phyloP scores from a whole-genome alignment of 208 protist species.

The Leishmania lainsoni region DNA sequence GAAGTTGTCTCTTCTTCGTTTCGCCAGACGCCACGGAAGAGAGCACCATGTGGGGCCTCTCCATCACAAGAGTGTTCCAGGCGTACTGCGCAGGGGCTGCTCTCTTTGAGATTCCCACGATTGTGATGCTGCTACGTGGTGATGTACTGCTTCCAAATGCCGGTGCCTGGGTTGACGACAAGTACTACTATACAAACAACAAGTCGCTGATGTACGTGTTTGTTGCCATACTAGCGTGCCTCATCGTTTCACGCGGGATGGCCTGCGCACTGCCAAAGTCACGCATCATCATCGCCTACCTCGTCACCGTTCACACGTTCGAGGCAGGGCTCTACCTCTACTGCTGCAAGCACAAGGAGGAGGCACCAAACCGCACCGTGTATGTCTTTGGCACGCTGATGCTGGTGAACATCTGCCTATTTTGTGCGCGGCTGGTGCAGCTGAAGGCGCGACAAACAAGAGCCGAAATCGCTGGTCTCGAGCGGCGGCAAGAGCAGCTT shows the following conservation, averaged over 20 bases:
- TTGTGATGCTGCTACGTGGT: conserved; percentile 34
- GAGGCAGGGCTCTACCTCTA: conserved; percentile 34
- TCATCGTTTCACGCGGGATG: conserved; percentile 39
- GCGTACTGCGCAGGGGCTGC: conserved; percentile 33
- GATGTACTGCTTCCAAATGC: conserved; percentile 22
- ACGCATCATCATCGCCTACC: conserved; percentile 44
- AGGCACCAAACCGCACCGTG: conserved; percentile 6
- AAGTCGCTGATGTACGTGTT: conserved; percentile 41
- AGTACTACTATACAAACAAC: conserved; percentile 31
- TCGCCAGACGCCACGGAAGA: neutral
- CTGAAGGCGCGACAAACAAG: conserved; percentile 13
- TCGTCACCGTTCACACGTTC: conserved; percentile 39
- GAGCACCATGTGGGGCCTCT: conserved; percentile 8
- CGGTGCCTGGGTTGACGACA: conserved; percentile 55
- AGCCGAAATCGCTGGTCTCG: conserved; percentile 14
- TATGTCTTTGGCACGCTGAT: conserved; percentile 37
- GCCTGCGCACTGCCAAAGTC: conserved; percentile 41
- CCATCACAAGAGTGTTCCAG: conserved; percentile 28
- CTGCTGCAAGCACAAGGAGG: conserved; percentile 35
- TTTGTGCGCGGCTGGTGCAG: conserved; percentile 22
- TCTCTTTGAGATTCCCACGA: conserved; percentile 47
- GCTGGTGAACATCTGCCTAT: conserved; percentile 31
- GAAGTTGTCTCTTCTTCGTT: neutral
- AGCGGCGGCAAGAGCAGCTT: conserved; percentile 34
- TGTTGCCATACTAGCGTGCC: conserved; percentile 32